Percentiles rank a stretch among this genome's conserved stretches.
Conservation (phyloP, 129 eudicot genomes). For the Arctium lappa region DNA sequence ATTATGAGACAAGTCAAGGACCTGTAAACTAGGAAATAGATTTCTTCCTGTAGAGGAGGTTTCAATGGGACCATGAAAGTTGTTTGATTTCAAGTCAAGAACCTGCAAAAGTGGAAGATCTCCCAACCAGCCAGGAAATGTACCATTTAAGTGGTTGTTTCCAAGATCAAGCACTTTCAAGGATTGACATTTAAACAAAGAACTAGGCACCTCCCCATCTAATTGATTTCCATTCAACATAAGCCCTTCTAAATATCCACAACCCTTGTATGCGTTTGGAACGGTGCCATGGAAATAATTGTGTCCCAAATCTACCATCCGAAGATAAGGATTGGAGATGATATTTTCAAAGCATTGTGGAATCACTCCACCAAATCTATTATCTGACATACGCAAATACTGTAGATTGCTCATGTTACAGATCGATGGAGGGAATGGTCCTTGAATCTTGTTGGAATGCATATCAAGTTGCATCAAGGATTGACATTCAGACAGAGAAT, state of each 20-base stretch:
- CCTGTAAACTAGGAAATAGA: slow-evolving; percentile 17
- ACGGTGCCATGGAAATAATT: slow-evolving; percentile 29
- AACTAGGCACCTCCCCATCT: slow-evolving; percentile 34
- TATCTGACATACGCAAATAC: slow-evolving; percentile 21
- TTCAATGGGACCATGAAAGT: slow-evolving; percentile 25
- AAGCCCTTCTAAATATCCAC: not conserved
- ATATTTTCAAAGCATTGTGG: slow-evolving; percentile 28
- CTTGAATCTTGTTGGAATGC: slow-evolving; percentile 18
- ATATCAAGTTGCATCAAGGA: not conserved
- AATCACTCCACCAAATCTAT: slow-evolving; percentile 20
- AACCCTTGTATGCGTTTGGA: slow-evolving; percentile 8
- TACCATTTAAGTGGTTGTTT: slow-evolving; percentile 30
- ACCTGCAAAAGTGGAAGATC: slow-evolving; percentile 37
- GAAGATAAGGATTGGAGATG: not conserved
- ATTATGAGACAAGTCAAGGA: slow-evolving; percentile 40
- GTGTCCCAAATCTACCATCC: slow-evolving; percentile 9
- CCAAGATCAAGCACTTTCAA: slow-evolving; percentile 38
- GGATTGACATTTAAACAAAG: slow-evolving; percentile 21
- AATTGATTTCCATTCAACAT: slow-evolving; percentile 28
- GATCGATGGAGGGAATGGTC: slow-evolving; percentile 28
- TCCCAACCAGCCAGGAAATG: slow-evolving; percentile 32
- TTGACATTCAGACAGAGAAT: not conserved
- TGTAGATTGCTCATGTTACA: slow-evolving; percentile 12
- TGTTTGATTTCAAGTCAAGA: slow-evolving; percentile 33
- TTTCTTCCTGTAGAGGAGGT: not conserved